phyloP scores from a whole-genome alignment of 768 basidiomycete genomes.

The Grammothele lineata region DNA sequence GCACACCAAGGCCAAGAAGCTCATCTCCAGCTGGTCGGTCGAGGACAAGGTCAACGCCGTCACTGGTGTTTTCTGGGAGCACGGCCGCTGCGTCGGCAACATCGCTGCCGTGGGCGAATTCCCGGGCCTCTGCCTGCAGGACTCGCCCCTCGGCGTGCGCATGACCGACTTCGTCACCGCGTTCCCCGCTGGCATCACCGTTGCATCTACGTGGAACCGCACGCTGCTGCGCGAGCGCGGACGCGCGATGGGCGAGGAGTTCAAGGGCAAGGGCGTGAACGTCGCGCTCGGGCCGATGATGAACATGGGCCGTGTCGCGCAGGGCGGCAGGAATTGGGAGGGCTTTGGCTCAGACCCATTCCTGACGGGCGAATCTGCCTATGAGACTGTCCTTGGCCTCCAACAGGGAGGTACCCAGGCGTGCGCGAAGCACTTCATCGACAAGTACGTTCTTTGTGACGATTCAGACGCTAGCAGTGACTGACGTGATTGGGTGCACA shows the following conservation, averaged over 20 bases:
- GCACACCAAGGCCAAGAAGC: conserved; percentile 15
- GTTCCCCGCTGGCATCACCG: conserved; percentile 83
- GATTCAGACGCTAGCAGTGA: no score
- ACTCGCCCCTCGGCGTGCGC: conserved; percentile 78
- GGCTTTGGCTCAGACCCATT: conserved; percentile 91
- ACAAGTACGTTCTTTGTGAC: conserved; percentile 45
- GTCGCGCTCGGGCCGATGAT: conserved; percentile 79
- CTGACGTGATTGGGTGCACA: no score
- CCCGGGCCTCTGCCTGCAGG: conserved; percentile 73
- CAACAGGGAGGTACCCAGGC: conserved; percentile 80
- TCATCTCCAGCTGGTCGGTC: conserved; percentile 49
- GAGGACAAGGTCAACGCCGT: conserved; percentile 62
- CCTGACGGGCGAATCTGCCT: conserved; percentile 71
- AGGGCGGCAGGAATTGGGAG: conserved; percentile 91
- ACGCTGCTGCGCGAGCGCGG: conserved; percentile 74
- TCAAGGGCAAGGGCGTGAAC: conserved; percentile 80
- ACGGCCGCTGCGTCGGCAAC: conserved; percentile 68
- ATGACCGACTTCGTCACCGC: conserved; percentile 66
- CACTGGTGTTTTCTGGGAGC: conserved; percentile 65
- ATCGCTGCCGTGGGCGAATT: conserved; percentile 52
- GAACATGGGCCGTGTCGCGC: conserved; percentile 77
- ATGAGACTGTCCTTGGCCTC: conserved; percentile 83
- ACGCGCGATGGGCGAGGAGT: conserved; percentile 76
- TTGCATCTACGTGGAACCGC: conserved; percentile 81
- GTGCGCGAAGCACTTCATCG: conserved; percentile 79